Base-by-base conservation (phyloP, 495 filamentous ascomycete genomes). In the Stereocaulon alpinum region DNA sequence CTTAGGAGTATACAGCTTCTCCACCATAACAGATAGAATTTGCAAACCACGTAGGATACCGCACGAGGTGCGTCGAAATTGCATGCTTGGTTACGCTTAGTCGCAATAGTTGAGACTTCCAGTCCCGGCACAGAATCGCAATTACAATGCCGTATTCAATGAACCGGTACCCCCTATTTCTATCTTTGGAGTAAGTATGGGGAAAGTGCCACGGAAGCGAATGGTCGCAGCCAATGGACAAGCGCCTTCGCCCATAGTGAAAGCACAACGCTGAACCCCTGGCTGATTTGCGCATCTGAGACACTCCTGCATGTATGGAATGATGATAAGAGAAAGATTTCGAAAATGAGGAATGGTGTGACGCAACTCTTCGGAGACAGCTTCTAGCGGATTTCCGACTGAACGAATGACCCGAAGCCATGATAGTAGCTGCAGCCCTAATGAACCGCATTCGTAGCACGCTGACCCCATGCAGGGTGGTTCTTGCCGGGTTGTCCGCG, bases 391-490 rank as follows among this genome's bases (percentile, higher is more conserved):
- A 48, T 24, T 30, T 48, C 27, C 3, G 17, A 18, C 0, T 17
- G 22, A 32, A 27, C 5, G n/a, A 50, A 40, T 14, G 56, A 6
- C 49, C 29, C 3, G 30, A 51, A 9, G 17, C 42, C n/a, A 37
- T 41, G n/a, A 37, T 18, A 45, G n/a, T 60, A 47, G 30, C 18
- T 30, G 37, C 40, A 9, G 40, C 41, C 7, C 34, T 54, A 61
- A 29, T 61, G 50, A 34, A 61, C 59, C 30, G 53, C 37, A 50
- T 43, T 56, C 37, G 53, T 24, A 20, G 47, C 17, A 6, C 59
- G 52, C 27, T 22, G 32, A 30, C 53, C 53, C 59, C 59, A 61
- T 14, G 59, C 59, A 18, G 59, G 49, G 27, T 57, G 59, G 44
- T 37, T 57, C 20, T 50, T 61, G 40, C 18, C 51, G 40, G 45